A percentile compares a stretch with the other conserved stretches of the same genome.
Conservation (phyloP, 495 filamentous ascomycete genomes). For the Neurospora pannonica region DNA sequence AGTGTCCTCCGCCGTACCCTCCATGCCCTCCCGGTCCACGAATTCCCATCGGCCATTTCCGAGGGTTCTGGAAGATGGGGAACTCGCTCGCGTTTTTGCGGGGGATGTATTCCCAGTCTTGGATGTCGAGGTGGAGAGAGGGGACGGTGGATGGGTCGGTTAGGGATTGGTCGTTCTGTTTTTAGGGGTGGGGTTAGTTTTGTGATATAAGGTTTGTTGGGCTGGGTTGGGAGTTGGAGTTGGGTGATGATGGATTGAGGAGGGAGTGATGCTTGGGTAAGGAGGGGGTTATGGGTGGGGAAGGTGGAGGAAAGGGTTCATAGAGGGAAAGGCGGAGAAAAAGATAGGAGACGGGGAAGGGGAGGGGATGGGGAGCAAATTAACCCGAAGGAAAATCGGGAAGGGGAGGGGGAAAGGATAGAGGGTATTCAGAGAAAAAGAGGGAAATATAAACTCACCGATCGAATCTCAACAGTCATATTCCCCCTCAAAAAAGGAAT, state of each 20-base stretch:
- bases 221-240: background rate
- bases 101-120: constrained; percentile 9
- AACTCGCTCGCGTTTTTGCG: constrained; percentile 4
- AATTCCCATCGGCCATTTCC: constrained; percentile 11
- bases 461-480: constrained; percentile 9
- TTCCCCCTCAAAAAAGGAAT: constrained; percentile 11
- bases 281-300: no score
- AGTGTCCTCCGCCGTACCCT: background rate
- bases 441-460: background rate
- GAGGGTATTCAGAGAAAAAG: background rate
- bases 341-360: no score
- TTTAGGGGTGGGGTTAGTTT: background rate
- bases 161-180: constrained; percentile 8
- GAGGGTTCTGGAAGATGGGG: constrained; percentile 11
- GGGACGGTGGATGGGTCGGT: constrained; percentile 5
- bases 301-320: no score
- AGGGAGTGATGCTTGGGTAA: background rate
- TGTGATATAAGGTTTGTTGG: background rate
- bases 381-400: background rate
- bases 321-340: background rate
- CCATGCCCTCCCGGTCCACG: background rate
- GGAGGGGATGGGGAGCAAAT: background rate
- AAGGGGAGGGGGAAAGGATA: background rate
- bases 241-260: background rate
- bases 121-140: constrained; percentile 16